A percentile compares a stretch with the other conserved stretches of the same genome.
Evolutionary conservation across 495 filamentous ascomycete species (phyloP).

Genomic region (Neurospora terricola): DNA sequence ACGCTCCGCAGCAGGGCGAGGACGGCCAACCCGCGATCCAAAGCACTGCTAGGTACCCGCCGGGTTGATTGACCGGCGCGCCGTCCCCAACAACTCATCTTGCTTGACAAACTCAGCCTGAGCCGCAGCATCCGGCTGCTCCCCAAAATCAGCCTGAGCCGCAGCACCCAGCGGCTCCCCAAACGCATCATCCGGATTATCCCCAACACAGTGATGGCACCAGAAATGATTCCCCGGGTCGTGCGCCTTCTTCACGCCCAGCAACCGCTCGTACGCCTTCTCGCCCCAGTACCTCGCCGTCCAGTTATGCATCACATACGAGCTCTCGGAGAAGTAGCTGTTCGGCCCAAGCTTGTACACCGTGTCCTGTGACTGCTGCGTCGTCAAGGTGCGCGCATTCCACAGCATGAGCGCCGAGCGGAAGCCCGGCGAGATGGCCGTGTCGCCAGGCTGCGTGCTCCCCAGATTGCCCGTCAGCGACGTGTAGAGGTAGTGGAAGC

Average conservation of each 20-base stretch:
- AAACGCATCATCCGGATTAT: background rate
- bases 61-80: no score
- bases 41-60: no score
- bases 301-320: background rate
- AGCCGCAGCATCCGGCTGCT: background rate
- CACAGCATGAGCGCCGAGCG: background rate
- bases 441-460: background rate
- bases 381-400: background rate
- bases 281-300: background rate
- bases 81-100: background rate
- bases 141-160: background rate
- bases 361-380: background rate
- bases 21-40: no score
- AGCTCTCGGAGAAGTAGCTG: background rate
- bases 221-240: background rate
- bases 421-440: background rate
- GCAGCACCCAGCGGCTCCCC: background rate
- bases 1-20: no score
- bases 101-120: background rate
- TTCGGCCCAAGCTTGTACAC: background rate
- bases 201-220: background rate
- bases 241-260: background rate
- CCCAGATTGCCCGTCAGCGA: conserved; percentile 1
- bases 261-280: background rate
- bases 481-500: conserved; percentile 3